A percentile compares a stretch with the other conserved stretches of the same genome.
Evolutionary conservation across 306 rosid genomes (phyloP).

Genomic region (Datisca glomerata): DNA sequence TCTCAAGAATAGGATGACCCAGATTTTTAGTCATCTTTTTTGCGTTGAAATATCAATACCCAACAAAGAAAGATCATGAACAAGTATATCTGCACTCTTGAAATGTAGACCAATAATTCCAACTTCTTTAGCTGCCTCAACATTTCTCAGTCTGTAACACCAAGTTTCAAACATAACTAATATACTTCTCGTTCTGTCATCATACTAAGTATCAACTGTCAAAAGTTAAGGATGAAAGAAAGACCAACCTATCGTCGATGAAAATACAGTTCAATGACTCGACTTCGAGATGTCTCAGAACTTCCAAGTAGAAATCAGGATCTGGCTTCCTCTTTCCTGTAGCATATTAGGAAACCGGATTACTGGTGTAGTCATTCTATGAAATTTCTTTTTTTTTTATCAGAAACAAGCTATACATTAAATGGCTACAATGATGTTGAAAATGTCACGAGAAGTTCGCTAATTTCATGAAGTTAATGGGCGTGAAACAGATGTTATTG

Average conservation of each 20-base stretch:
- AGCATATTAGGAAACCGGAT: slow-evolving; percentile 17
- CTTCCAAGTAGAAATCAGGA: slow-evolving; percentile 56
- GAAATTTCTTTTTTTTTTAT: no score
- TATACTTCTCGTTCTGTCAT: neutral
- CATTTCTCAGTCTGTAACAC: slow-evolving; percentile 45
- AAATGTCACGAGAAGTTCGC: neutral
- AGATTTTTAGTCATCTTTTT: slow-evolving; percentile 8
- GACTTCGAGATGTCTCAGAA: slow-evolving; percentile 50
- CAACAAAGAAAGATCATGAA: slow-evolving; percentile 37
- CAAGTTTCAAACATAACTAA: neutral
- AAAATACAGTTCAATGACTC: slow-evolving; percentile 62
- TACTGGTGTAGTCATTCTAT: neutral
- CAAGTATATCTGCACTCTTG: slow-evolving; percentile 37
- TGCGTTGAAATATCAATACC: slow-evolving; percentile 41
- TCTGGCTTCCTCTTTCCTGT: slow-evolving; percentile 96
- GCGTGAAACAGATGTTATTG: no score
- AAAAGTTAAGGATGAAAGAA: slow-evolving; percentile 1
- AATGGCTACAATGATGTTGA: neutral
- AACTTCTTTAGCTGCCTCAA: slow-evolving; percentile 62
- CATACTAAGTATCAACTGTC: neutral
- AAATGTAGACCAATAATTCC: slow-evolving; percentile 71
- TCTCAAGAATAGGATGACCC: neutral
- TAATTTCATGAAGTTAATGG: no score
- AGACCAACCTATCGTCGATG: slow-evolving; percentile 73
- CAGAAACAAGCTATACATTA: neutral